These are phyloP conservation scores for Exophiala sideris DNA, from an alignment of 2,329 filamentous ascomycete species.

Conservation along the genomic window DNA sequence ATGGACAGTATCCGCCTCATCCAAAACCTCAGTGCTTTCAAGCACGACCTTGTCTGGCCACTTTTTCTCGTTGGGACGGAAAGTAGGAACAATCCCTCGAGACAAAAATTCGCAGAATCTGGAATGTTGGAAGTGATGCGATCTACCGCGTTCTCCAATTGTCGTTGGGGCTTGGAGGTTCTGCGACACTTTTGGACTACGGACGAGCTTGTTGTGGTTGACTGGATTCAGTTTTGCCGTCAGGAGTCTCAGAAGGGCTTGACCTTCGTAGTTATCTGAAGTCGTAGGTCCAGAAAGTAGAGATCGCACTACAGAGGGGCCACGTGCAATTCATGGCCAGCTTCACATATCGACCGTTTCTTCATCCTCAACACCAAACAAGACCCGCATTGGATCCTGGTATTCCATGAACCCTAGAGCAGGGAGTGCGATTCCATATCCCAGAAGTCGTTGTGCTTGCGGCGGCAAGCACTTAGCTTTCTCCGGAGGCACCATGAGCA, in stretches of 20 bases:
- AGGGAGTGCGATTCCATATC: conserved; percentile 28
- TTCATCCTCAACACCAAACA: conserved; percentile 31
- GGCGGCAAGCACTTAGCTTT: conserved; percentile 24
- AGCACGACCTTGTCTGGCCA: conserved; percentile 32
- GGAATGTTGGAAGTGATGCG: conserved; percentile 14
- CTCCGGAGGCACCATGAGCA: conserved; percentile 27
- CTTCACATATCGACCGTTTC: conserved; percentile 35
- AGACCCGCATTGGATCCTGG: conserved; percentile 27
- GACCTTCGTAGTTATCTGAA: conserved; percentile 22
- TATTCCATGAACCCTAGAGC: conserved; percentile 27
- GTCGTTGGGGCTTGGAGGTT: conserved; percentile 22
- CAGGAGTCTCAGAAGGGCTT: conserved; percentile 6
- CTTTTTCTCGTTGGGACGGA: conserved; percentile 31
- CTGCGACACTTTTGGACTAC: conserved; percentile 24
- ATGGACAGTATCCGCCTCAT: conserved; percentile 9
- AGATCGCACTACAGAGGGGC: neutral
- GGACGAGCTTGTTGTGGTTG: neutral
- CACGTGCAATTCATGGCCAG: neutral
- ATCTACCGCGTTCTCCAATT: conserved; percentile 19
- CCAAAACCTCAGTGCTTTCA: conserved; percentile 17
- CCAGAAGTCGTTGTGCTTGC: conserved; percentile 28
- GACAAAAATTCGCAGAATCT: conserved; percentile 12
- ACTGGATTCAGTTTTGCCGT: conserved; percentile 20
- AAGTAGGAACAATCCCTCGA: conserved; percentile 12
- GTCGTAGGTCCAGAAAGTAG: neutral